Evolutionary conservation across 352 stramenopile genomes (phyloP).

Genomic region (Globisporangium middletonii): DNA sequence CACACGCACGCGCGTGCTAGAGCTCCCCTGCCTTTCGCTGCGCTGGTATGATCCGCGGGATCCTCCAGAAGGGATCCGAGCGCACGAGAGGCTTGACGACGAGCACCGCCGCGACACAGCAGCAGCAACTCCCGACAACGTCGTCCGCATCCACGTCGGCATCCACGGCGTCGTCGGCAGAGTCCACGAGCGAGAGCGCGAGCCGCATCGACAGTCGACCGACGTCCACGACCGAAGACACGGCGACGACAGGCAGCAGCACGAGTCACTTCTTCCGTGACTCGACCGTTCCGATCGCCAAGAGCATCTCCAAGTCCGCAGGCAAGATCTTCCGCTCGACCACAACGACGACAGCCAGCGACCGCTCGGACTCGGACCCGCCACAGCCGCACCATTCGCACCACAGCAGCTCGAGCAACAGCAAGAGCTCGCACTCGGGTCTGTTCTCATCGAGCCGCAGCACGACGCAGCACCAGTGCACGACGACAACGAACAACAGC

Average conservation of each 20-base stretch:
- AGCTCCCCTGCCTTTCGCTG: neutral
- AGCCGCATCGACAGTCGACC: conserved; percentile 3
- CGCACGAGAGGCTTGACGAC: neutral
- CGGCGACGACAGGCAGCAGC: neutral
- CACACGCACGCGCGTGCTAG: neutral
- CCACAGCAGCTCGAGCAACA: conserved; percentile 8
- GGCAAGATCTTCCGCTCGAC: conserved; percentile 12
- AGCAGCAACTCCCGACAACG: neutral
- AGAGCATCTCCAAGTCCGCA: conserved; percentile 10
- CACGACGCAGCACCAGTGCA: neutral
- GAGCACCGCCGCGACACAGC: neutral
- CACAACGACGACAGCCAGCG: neutral
- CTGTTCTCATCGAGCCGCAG: neutral
- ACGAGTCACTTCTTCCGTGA: conserved; percentile 8
- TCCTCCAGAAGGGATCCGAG: conserved; percentile 14
- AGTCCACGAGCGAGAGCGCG: conserved; percentile 2
- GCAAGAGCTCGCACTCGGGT: neutral
- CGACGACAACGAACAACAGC: neutral
- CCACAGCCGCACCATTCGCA: neutral
- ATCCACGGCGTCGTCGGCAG: conserved; percentile 8
- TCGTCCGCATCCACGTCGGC: conserved; percentile 1
- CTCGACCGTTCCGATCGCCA: conserved; percentile 14
- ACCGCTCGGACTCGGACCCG: neutral
- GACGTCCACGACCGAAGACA: conserved; percentile 9
- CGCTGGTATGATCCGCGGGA: conserved; percentile 15